Base-by-base conservation (phyloP, 2,329 filamentous ascomycete genomes). In the Alternaria longipes region DNA sequence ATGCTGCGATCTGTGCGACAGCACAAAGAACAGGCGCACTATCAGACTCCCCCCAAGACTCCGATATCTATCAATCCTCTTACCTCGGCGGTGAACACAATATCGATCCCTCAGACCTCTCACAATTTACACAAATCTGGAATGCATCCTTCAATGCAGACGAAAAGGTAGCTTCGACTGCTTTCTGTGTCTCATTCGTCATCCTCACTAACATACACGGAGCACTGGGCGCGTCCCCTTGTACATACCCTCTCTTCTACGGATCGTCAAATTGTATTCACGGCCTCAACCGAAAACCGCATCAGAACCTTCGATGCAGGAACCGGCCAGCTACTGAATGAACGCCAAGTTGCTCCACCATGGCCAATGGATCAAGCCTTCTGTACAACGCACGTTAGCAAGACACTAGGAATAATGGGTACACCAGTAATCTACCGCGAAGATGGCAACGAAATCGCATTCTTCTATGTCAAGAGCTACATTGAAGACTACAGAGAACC, bases 181-280 rank as follows among this genome's bases (percentile, higher is more conserved):
- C 46, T n/a, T 26, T n/a, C 58, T 34, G n/a, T 9, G 4, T 7
- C 9, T 8, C n/a, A 6, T 30, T 8, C 8, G n/a, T 4, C 7
- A n/a, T 42, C 36, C 7, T n/a, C 50, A 4, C 34, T 44, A 5
- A 50, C 16, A 50, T 8, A 8, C 12, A 6, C 18, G 36, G 67
- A 66, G 62, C 83, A 85, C 78, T 80, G 83, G 77, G 60, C 84
- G 40, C 82, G 85, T 65, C 84, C 84, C 7, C 66, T 84, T 9
- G 74, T 81, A 0, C 82, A 81, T 55, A 83, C 81, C 1, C 81
- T 81, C 7, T 62, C 67, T 5, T 72, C 66, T 0, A 65, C 62
- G 4, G 61, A 62, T 28, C 60, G 58, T 8, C 64, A 71, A 41
- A 65, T 70, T 34, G 47, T 69, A 24, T 68, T 70, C 32, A 67